Evolutionary conservation across 2,329 filamentous ascomycete genomes (phyloP).

Genomic region (Thielaviopsis punctulata): DNA sequence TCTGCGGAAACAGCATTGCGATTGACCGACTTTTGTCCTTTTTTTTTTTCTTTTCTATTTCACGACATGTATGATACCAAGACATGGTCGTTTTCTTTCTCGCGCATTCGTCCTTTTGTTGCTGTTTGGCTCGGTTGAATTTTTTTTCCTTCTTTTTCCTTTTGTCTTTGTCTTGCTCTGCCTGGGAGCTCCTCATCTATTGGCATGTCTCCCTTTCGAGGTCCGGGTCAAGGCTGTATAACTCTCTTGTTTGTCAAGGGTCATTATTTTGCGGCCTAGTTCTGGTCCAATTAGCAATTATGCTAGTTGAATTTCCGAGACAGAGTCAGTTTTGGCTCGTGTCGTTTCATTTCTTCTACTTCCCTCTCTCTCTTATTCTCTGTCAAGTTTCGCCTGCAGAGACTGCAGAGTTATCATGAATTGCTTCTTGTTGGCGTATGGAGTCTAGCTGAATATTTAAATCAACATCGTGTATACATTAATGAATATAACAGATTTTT

Average conservation of each 20-base stretch:
- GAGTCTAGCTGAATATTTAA: too few species aligned
- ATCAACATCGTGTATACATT: too few species aligned
- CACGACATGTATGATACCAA: not conserved
- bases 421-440: too few species aligned
- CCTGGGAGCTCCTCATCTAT: not conserved
- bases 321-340: too few species aligned
- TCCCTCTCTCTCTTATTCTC: too few species aligned
- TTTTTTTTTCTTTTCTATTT: not conserved
- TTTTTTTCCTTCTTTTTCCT: not conserved
- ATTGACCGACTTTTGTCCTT: not conserved
- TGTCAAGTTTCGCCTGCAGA: too few species aligned
- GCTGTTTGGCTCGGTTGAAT: not conserved
- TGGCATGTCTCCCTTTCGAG: not conserved
- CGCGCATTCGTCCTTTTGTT: not conserved
- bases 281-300: not conserved
- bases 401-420: too few species aligned
- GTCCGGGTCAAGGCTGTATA: not conserved
- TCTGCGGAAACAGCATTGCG: not conserved
- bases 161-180: not conserved
- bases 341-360: too few species aligned
- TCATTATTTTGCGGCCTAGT: not conserved
- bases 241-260: not conserved
- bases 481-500: too few species aligned
- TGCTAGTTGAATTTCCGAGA: too few species aligned
- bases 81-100: not conserved